Evolutionary conservation across 176 grass and related monocot species (phyloP).

Genomic region (Canna indica): DNA sequence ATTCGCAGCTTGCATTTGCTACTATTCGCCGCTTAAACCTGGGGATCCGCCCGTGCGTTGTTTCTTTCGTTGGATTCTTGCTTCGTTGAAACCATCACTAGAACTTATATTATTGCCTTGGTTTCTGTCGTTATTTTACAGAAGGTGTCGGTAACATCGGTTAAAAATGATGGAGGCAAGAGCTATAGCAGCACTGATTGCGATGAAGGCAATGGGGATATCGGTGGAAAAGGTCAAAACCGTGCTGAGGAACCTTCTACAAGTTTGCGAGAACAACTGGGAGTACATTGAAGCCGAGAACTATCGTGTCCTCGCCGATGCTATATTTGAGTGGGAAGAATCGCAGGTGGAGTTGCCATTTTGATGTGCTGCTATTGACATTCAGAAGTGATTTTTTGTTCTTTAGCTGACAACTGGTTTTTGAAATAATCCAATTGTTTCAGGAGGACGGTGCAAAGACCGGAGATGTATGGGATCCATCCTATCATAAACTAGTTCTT

Average conservation of each 20-base stretch:
- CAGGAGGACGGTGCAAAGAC: neutral
- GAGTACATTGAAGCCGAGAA: constrained; percentile 55
- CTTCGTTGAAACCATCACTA: too few species aligned
- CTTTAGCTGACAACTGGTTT: too few species aligned
- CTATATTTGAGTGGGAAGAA: constrained; percentile 32
- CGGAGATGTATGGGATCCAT: neutral
- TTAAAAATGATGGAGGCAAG: too few species aligned
- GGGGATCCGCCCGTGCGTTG: too few species aligned
- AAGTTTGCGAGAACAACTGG: constrained; percentile 43
- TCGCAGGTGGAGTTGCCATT: neutral
- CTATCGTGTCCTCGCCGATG: constrained; percentile 44
- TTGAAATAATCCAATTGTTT: neutral
- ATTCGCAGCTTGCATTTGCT: too few species aligned
- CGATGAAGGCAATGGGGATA: constrained; percentile 54
- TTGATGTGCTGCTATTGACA: neutral
- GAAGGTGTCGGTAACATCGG: too few species aligned
- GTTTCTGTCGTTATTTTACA: too few species aligned
- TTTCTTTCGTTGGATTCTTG: too few species aligned
- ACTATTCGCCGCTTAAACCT: too few species aligned
- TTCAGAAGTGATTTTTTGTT: neutral
- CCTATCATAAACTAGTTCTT: neutral
- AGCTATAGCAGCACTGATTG: constrained; percentile 21
- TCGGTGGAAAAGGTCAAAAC: constrained; percentile 7
- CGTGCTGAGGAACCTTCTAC: constrained; percentile 46
- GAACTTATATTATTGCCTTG: too few species aligned